Base-by-base conservation (phyloP, 2,329 filamentous ascomycete species). In the Talaromyces sp. region DNA sequence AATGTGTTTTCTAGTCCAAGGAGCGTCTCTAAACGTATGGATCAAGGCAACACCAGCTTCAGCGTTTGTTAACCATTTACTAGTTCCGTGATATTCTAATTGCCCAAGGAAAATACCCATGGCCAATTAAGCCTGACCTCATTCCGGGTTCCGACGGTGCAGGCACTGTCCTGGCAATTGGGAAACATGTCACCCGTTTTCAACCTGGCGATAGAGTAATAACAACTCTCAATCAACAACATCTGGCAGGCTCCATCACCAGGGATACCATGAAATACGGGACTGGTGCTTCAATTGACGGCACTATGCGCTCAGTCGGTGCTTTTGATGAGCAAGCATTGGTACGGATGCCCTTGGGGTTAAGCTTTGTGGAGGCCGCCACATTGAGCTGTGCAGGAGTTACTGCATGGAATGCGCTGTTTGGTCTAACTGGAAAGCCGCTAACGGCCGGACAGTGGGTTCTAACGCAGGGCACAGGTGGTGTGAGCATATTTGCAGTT, bases 101-200 rank as follows among this genome's bases (percentile, higher is more conserved):
- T 37, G 37, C 24, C 31, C 13, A 63, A 41, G 61, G 50, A 22
- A 37, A n/a, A 33, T 58, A 58, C 19, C 61, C 61, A 9, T 63
- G 37, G 35, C 8, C 35, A 3, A 27, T 63, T 50, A 63, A 63
- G 35, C 43, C 54, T 14, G 10, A 47, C 27, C 35, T 63, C 14
- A 85, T 88, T 57, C 79, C 88, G 43, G 86, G 86, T 22, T 86
- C 88, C 64, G 86, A 89, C 73, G 84, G 82, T 16, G 82, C 85
- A 22, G 87, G 86, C n/a, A 71, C 85, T 2, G 84, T 88, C 22
- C 68, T 88, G 16, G 76, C 81, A 70, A 81, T 81, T 67, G 85
- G 85, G 22, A 76, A 82, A 63, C 82, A 79, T 31, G 85, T 88
- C 24, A 63, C 59, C 3, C 60, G 64, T 9, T 65, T 62, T 14